These are phyloP conservation scores for Rhizoclosmatium globosum DNA, from an alignment of 192 early-diverging fungal genomes.

Conservation along the genomic window DNA sequence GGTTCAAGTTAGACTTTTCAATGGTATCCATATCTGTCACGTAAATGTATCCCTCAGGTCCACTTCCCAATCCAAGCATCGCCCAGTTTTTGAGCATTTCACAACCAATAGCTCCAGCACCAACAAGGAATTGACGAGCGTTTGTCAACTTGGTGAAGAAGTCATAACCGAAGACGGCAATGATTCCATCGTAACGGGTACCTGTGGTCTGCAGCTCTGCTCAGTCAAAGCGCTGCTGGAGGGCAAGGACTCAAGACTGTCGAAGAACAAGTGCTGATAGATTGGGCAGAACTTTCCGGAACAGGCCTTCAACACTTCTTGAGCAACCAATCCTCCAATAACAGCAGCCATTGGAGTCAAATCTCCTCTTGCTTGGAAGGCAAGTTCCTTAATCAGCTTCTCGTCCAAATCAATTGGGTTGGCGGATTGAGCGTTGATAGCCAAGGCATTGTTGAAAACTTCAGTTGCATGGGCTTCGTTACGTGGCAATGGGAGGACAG, in stretches of 20 bases:
- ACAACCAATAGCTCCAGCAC: conserved; percentile 99
- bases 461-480: conserved; percentile 88
- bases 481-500: conserved; percentile 82
- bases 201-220: conserved; percentile 76
- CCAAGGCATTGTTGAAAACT: conserved; percentile 75
- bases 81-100: conserved; percentile 99
- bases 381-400: conserved; percentile 84
- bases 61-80: conserved; percentile 88
- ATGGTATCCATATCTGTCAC: conserved; percentile 99
- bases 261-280: conserved; percentile 94
- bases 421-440: conserved; percentile 68
- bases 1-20: conserved; percentile 98
- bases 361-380: conserved; percentile 90
- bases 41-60: conserved; percentile 77
- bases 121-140: conserved; percentile 93
- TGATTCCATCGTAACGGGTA: conserved; percentile 95
- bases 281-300: conserved; percentile 96
- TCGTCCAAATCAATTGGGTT: conserved; percentile 81
- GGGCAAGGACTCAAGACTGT: conserved; percentile 97
- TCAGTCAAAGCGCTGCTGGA: conserved; percentile 68
- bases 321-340: conserved; percentile 95
- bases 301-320: conserved; percentile 98
- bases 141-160: conserved; percentile 91
- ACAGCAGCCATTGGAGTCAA: conserved; percentile 94
- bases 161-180: conserved; percentile 92